phyloP scores from a whole-genome alignment of 805 yeast genomes.

The Myxozyma monticola region DNA sequence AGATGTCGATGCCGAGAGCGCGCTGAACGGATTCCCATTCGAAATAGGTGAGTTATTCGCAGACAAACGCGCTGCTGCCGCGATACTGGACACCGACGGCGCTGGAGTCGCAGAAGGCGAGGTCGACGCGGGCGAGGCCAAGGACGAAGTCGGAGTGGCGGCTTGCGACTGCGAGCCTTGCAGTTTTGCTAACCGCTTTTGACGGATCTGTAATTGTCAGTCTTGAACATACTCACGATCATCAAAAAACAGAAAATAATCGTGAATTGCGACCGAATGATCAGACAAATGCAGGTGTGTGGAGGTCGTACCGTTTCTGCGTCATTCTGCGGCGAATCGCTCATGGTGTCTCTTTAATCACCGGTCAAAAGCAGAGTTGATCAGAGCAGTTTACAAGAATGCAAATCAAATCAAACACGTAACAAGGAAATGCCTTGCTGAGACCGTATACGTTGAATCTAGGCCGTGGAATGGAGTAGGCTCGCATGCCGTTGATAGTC shows the following conservation, averaged over 20 bases:
- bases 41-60: slow-evolving; percentile 7
- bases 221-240: no score
- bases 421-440: no score
- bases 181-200: slow-evolving; percentile 55
- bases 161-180: slow-evolving; percentile 29
- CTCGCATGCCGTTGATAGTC: no score
- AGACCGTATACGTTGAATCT: no score
- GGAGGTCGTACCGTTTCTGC: slow-evolving; percentile 16
- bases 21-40: slow-evolving; percentile 15
- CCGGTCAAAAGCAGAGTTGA: slow-evolving; percentile 42
- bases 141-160: slow-evolving; percentile 15
- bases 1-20: slow-evolving; percentile 5
- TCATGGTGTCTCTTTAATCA: slow-evolving; percentile 70
- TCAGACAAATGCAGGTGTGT: no score
- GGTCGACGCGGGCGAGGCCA: slow-evolving; percentile 9
- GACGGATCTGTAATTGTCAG: slow-evolving; percentile 41
- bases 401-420: no score
- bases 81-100: not conserved
- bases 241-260: no score
- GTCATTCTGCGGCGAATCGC: slow-evolving; percentile 51
- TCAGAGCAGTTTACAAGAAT: not conserved
- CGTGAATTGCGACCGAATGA: no score
- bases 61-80: not conserved
- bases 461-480: no score
- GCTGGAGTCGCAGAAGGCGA: slow-evolving; percentile 9